phyloP scores from a whole-genome alignment of 2,329 filamentous ascomycete genomes.

The Aspergillus sp. region DNA sequence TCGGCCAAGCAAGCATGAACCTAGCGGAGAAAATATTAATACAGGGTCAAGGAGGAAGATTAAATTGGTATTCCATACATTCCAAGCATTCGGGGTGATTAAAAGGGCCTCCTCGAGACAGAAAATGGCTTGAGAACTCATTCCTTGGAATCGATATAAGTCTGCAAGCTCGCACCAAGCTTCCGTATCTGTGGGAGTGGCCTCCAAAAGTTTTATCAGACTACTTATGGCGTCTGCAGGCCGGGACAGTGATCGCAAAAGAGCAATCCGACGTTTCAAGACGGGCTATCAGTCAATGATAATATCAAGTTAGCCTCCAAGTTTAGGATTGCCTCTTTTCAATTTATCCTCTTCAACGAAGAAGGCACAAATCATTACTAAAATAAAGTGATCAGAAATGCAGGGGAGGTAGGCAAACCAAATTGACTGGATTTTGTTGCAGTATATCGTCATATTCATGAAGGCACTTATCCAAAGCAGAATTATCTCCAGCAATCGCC shows the following conservation, averaged over 20 bases:
- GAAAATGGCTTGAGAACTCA: slow-evolving; percentile 78
- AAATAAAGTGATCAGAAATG: slow-evolving; percentile 1
- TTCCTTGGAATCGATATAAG: slow-evolving; percentile 70
- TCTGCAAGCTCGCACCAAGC: slow-evolving; percentile 89
- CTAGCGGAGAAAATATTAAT: slow-evolving; percentile 36
- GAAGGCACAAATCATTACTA: slow-evolving; percentile 20
- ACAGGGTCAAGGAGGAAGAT: not conserved
- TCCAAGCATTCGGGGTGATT: slow-evolving; percentile 88
- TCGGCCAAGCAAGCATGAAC: slow-evolving; percentile 84
- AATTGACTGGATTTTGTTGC: slow-evolving; percentile 66
- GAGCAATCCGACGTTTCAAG: slow-evolving; percentile 72
- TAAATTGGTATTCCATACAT: slow-evolving; percentile 50
- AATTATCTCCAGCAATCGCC: slow-evolving; percentile 62
- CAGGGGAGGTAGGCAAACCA: slow-evolving; percentile 49
- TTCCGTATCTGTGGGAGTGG: slow-evolving; percentile 83
- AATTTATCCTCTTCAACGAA: not conserved
- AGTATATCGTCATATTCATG: slow-evolving; percentile 72
- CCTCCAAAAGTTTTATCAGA: slow-evolving; percentile 68
- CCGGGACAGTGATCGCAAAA: slow-evolving; percentile 68
- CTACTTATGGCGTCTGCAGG: slow-evolving; percentile 65
- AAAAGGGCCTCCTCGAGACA: slow-evolving; percentile 86
- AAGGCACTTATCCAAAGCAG: slow-evolving; percentile 62
- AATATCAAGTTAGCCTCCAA: not conserved
- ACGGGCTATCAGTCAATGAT: slow-evolving; percentile 54
- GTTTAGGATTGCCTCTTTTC: not conserved